Evolutionary conservation across 306 rosid species (phyloP), one percentile per base, ranked within the genome.

Genomic region (Prunus armeniaca): DNA sequence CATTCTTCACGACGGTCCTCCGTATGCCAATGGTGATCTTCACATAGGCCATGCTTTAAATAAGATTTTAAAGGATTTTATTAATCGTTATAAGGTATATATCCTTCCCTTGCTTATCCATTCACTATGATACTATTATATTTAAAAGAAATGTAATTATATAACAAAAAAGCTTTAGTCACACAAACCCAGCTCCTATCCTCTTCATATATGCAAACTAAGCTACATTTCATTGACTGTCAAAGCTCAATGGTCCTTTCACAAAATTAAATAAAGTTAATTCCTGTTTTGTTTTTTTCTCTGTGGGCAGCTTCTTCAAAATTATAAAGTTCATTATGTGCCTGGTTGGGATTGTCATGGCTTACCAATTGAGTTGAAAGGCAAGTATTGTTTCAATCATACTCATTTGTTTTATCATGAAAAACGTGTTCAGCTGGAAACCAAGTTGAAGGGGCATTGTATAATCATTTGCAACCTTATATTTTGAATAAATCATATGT

Each of bases 331-430:
- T 82, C 88, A 79, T 67, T 95, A 87, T 82, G 94, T 95, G 76
- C 99, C 99, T 79, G 99, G 99, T 61, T 95, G 99, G 99, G 99
- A 95, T 86, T 95, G 99, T 78, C 99, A 95, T 88, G 99, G 98
- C 78, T 88, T 95, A 78, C 99, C 99, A 76, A 95, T 95, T 83
- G 99, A 95, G 75, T 87, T 95, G 80, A 95, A 95, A 92, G 99
- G 99, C 84, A 95, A 89, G 93, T 84, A 28, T 73, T 55, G 70
- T 65, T 66, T 49, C 41, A 17, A 6, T 63, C 22, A 20, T 60
- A 73, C 58, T 79, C 52, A 69, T 74, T 82, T 82, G 24, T 51
- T 38, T 67, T 34, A 50, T 51, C 17, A 63, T 46, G 78, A 74
- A 74, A 74, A 20, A n/a, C 34, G 19, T 6, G 24, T 56, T 22